Evolutionary conservation across 1,284 basidiomycete genomes (phyloP).

Genomic region (Entoloma clypeatum): DNA sequence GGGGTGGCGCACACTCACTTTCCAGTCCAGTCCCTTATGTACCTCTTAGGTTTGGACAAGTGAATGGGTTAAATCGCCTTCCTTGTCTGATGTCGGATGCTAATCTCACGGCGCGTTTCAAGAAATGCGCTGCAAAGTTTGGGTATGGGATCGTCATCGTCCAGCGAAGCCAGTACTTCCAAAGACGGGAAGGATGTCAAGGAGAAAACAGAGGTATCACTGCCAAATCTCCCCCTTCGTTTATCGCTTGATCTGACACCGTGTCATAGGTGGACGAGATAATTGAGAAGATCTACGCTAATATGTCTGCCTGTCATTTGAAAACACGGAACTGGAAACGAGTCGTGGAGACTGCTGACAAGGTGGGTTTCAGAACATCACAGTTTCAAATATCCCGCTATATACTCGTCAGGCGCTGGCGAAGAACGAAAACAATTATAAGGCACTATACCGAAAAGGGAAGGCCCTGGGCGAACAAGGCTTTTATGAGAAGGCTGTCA

Average conservation of each 20-base stretch:
- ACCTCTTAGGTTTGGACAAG: slow-evolving; percentile 71
- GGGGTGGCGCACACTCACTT: not conserved
- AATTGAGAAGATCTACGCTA: slow-evolving; percentile 75
- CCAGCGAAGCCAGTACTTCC: slow-evolving; percentile 31
- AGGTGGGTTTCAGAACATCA: slow-evolving; percentile 37
- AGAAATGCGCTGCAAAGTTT: slow-evolving; percentile 53
- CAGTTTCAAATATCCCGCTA: not conserved
- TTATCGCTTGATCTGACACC: slow-evolving; percentile 6
- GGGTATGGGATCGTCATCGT: slow-evolving; percentile 33
- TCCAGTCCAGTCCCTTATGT: slow-evolving; percentile 53
- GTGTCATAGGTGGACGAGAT: slow-evolving; percentile 59
- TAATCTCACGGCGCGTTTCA: slow-evolving; percentile 1
- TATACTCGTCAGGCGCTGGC: slow-evolving; percentile 50
- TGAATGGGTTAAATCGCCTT: slow-evolving; percentile 29
- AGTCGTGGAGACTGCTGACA: slow-evolving; percentile 70
- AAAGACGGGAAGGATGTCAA: slow-evolving; percentile 38
- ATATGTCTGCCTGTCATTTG: slow-evolving; percentile 77
- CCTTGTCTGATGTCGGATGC: not conserved
- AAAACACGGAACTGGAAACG: slow-evolving; percentile 75
- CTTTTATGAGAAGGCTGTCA: slow-evolving; percentile 67
- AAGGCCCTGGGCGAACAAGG: slow-evolving; percentile 73
- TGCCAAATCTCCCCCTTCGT: not conserved
- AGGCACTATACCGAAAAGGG: slow-evolving; percentile 76
- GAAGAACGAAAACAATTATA: slow-evolving; percentile 70
- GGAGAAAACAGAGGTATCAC: slow-evolving; percentile 47